These are phyloP conservation scores for Ambrosia artemisiifolia DNA, from an alignment of 129 eudicot species.

Conservation along the genomic window DNA sequence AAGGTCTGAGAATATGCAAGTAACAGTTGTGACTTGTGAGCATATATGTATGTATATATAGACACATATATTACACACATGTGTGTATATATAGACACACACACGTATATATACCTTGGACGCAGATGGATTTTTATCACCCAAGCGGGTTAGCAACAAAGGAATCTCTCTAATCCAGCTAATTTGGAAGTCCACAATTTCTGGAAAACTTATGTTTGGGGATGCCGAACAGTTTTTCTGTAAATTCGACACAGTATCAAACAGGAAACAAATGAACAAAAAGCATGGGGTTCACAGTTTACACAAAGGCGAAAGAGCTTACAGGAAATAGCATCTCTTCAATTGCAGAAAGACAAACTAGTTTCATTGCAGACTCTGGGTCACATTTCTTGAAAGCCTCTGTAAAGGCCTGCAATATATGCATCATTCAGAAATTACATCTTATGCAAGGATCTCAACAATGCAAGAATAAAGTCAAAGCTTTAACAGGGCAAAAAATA, in stretches of 20 bases:
- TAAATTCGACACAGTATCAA: constrained; percentile 9
- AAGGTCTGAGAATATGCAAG: background rate
- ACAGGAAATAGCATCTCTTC: constrained; percentile 77
- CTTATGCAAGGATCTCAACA: constrained; percentile 14
- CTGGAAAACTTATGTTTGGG: constrained; percentile 43
- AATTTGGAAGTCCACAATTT: constrained; percentile 43
- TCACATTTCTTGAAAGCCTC: constrained; percentile 54
- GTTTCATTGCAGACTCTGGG: constrained; percentile 64
- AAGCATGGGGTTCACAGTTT: background rate
- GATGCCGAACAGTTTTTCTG: constrained; percentile 43
- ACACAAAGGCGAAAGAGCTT: constrained; percentile 34
- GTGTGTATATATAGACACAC: background rate
- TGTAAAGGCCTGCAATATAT: constrained; percentile 69
- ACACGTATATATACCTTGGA: constrained; percentile 43
- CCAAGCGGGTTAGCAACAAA: constrained; percentile 50
- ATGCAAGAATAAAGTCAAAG: background rate
- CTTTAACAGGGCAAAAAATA: background rate
- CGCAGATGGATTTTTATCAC: constrained; percentile 43
- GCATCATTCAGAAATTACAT: background rate
- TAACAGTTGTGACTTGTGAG: background rate
- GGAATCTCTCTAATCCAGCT: constrained; percentile 76
- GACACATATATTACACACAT: too few species aligned
- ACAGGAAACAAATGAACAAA: background rate
- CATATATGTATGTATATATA: background rate
- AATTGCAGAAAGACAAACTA: constrained; percentile 74